Conservation (phyloP, 108 stramenopile genomes). For the Epithemia pelagica region DNA sequence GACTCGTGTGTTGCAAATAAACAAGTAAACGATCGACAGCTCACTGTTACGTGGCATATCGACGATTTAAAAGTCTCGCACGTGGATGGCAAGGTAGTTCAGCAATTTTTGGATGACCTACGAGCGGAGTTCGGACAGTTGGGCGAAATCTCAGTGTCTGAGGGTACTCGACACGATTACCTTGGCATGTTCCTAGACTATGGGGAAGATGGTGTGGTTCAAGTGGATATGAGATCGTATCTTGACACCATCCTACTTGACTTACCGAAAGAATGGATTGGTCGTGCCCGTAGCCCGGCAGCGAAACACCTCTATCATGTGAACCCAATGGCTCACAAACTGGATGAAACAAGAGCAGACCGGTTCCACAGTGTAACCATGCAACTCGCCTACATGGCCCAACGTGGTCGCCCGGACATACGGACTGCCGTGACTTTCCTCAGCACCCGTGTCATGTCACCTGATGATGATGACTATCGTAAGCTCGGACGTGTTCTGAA, state of each 20-base stretch:
- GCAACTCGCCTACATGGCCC: conserved; percentile 16
- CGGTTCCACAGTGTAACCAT: neutral
- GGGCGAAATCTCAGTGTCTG: conserved; percentile 2
- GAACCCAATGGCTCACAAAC: too few species aligned
- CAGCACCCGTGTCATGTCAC: conserved; percentile 13
- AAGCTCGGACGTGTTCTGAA: conserved; percentile 28
- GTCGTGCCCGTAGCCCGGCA: too few species aligned
- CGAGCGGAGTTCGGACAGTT: neutral
- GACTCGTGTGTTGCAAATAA: conserved; percentile 40
- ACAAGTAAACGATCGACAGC: conserved; percentile 25
- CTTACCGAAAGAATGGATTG: too few species aligned
- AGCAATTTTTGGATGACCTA: conserved; percentile 1
- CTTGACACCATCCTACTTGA: conserved; percentile 13
- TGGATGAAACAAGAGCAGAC: neutral
- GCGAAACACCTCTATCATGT: too few species aligned
- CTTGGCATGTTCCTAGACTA: conserved; percentile 31
- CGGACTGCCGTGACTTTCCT: conserved; percentile 26
- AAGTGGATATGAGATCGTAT: conserved; percentile 19
- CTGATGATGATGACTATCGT: conserved; percentile 30
- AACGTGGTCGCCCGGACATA: conserved; percentile 35
- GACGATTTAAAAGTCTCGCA: conserved; percentile 24
- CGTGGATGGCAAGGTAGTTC: conserved; percentile 9
- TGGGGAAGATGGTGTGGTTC: conserved; percentile 13
- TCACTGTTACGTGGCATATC: conserved; percentile 28
- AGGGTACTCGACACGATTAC: conserved; percentile 18